Evolutionary conservation across 140 eudicot species (phyloP).

Genomic region (Erigeron philadelphicus): DNA sequence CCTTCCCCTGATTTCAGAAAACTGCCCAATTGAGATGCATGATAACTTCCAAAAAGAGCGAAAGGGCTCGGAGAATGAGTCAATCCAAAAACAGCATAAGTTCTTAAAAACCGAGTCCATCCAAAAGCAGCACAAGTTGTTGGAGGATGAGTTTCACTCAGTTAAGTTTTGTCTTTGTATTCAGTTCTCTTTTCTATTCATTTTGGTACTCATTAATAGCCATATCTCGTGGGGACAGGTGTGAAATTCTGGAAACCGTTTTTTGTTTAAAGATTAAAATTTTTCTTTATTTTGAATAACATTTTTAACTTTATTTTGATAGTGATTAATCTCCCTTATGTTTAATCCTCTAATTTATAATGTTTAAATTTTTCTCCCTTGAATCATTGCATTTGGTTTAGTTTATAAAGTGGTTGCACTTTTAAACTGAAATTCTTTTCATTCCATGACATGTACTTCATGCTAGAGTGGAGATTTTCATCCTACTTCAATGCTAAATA

Average conservation of each 20-base stretch:
- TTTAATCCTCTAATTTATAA: conserved; percentile 16
- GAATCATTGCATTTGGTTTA: conserved; percentile 19
- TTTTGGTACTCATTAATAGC: conserved; percentile 26
- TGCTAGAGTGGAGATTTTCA: conserved; percentile 45
- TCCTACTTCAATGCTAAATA: conserved; percentile 30
- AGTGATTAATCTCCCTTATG: too few relatives aligned
- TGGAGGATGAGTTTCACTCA: conserved; percentile 46
- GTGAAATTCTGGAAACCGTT: conserved; percentile 15
- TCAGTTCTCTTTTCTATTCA: conserved; percentile 5
- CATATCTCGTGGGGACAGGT: conserved; percentile 28
- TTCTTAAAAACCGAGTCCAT: conserved; percentile 28
- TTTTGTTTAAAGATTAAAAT: conserved; percentile 23
- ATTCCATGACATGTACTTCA: conserved; percentile 17
- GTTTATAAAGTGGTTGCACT: conserved; percentile 7
- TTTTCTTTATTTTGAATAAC: conserved; percentile 2
- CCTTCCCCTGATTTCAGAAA: conserved; percentile 30
- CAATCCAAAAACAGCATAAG: conserved; percentile 32
- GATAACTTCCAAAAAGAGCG: conserved; percentile 29
- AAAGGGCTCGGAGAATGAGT: conserved; percentile 43
- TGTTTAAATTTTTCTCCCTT: conserved; percentile 13
- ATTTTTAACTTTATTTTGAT: too few relatives aligned
- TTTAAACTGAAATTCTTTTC: conserved; percentile 16
- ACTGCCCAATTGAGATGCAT: conserved; percentile 23
- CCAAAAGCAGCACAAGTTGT: conserved; percentile 34
- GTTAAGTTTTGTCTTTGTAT: conserved; percentile 43